Percentiles rank a stretch among this genome's conserved stretches.
phyloP scores from a whole-genome alignment of 768 basidiomycete species.

The Boletus barrowsii region DNA sequence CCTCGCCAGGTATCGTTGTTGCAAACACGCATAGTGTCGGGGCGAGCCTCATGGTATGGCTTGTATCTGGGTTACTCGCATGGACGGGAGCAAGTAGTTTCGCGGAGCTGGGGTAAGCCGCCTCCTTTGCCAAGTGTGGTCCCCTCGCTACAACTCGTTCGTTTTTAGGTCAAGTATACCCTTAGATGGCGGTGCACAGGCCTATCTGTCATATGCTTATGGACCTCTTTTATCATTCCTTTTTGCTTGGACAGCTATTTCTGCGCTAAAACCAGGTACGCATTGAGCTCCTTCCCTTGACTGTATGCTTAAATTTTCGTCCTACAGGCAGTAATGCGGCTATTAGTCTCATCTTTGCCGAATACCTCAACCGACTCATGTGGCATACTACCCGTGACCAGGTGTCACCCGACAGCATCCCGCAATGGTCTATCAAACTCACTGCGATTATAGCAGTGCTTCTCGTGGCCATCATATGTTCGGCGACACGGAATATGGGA shows the following conservation, averaged over 20 bases:
- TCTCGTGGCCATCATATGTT: constrained; percentile 72
- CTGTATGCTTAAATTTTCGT: constrained; percentile 3
- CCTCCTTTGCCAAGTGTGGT: background rate
- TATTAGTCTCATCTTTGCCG: constrained; percentile 84
- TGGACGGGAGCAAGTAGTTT: constrained; percentile 98
- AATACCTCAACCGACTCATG: constrained; percentile 89
- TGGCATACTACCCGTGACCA: constrained; percentile 72
- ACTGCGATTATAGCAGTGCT: constrained; percentile 69
- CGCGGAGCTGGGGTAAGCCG: constrained; percentile 80
- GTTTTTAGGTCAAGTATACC: constrained; percentile 31
- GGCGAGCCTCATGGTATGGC: constrained; percentile 84
- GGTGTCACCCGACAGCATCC: constrained; percentile 73
- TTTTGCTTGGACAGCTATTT: constrained; percentile 93
- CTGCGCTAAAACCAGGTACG: constrained; percentile 79
- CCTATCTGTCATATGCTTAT: constrained; percentile 88
- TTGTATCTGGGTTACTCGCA: constrained; percentile 74
- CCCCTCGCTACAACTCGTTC: background rate
- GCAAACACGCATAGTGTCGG: constrained; percentile 88
- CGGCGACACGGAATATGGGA: constrained; percentile 73
- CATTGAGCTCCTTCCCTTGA: background rate
- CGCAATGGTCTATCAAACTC: constrained; percentile 89
- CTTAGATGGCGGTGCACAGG: constrained; percentile 55
- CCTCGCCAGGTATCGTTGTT: constrained; percentile 88
- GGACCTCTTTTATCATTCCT: constrained; percentile 85
- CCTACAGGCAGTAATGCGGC: constrained; percentile 70